Base-by-base conservation (phyloP, 176 grass and related monocot species). In the Eragrostis curvula region DNA sequence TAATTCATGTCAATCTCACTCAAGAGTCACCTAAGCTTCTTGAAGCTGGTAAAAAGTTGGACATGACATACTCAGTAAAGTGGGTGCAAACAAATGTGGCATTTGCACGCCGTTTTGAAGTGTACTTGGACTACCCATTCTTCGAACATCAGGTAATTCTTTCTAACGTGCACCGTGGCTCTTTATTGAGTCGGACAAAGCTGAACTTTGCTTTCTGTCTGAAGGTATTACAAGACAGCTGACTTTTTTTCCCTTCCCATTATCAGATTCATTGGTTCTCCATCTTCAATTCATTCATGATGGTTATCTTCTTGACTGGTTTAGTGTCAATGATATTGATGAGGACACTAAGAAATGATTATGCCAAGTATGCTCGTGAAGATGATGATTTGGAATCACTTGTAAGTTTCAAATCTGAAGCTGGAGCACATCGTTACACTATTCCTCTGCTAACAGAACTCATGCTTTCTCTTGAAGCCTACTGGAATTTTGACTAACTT, bases 201-300 rank as follows among this genome's bases (percentile, higher is more conserved):
- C 16, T 17, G 18, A 2, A 70, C 73, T 58, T 85, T 75, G 61
- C 17, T 75, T 81, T 80, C 20, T 90, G 13, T 85, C 51, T 50
- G 20, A 70, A 79, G 36, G 36, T 32, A 81, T 77, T 67, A 74
- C 30, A 81, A 43, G 58, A 56, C 6, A 28, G 20, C 25, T 85
- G 66, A 85, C 45, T 55, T 51, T 36, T 29, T 90, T 14, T 60
- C 32, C 27, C 3, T 52, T 90, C 41, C 53, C 48, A 67, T 90
- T 14, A 83, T 68, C 89, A 99, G 96, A 99, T 99, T 79, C 96
- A 99, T 65, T 99, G 96, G 96, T 99, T 99, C 72, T 99, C 96
- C 41, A 96, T 99, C 75, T 99, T 99, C 89, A 99, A 99, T 92
- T 99, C 96, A 47, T 99, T 99, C 66, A 99, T 99, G 96, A 99